Evolutionary conservation across 306 rosid genomes (phyloP).

Genomic region (Prunus mume): DNA sequence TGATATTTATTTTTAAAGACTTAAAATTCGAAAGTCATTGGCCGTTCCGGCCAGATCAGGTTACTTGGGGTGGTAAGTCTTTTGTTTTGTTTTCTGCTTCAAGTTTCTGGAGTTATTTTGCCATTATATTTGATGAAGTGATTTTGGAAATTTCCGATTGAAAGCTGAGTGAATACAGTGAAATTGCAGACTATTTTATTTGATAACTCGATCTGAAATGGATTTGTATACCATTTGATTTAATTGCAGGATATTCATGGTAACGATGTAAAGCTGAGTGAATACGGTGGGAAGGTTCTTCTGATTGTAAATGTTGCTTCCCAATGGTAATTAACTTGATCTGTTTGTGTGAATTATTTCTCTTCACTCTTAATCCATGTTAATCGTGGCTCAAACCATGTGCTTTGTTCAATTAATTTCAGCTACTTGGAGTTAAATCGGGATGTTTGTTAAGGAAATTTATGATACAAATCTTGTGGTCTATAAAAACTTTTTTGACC

Average conservation of each 20-base stretch:
- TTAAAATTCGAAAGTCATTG: neutral
- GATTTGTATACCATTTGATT: conserved; percentile 16
- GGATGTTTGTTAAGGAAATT: neutral
- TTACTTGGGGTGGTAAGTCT: neutral
- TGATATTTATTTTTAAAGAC: neutral
- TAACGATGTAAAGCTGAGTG: conserved; percentile 65
- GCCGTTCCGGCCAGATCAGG: neutral
- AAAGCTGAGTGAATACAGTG: neutral
- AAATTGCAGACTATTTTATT: neutral
- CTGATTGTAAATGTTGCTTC: conserved; percentile 91
- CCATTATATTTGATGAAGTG: neutral
- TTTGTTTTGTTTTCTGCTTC: neutral
- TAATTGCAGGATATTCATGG: conserved; percentile 70
- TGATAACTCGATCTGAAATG: neutral
- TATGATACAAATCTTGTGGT: neutral
- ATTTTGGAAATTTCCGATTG: neutral
- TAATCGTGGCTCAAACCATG: neutral
- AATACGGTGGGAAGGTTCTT: conserved; percentile 71
- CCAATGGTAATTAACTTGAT: conserved; percentile 49
- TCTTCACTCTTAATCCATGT: neutral
- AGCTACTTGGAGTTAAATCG: neutral
- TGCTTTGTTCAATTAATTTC: neutral
- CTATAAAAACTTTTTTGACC: neutral
- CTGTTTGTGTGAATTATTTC: neutral
- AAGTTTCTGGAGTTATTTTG: neutral